A percentile compares a stretch with the other conserved stretches of the same genome.
Conservation (phyloP, 1,284 basidiomycete species). For the Cutaneotrichosporon daszewskae region DNA sequence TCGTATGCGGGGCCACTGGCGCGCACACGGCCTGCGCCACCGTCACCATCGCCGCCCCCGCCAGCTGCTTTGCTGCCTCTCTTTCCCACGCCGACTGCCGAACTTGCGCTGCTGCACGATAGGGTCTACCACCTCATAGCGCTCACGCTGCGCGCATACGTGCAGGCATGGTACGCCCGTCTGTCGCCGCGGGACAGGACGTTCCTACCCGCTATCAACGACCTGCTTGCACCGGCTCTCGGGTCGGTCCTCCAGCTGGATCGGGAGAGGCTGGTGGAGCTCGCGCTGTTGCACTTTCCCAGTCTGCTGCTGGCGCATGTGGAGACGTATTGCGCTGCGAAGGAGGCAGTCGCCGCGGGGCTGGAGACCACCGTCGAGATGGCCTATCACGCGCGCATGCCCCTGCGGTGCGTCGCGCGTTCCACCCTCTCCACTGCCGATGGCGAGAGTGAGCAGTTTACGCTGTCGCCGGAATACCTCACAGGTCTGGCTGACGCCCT, state of each 20-base stretch:
- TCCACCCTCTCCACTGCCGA: background rate
- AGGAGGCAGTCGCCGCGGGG: conserved; percentile 3
- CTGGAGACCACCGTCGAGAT: conserved; percentile 2
- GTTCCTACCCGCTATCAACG: conserved; percentile 12
- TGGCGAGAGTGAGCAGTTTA: conserved; percentile 8
- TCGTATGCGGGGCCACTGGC: background rate
- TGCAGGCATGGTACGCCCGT: conserved; percentile 35
- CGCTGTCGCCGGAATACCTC: conserved; percentile 40
- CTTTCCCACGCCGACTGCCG: conserved; percentile 1
- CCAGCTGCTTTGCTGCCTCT: conserved; percentile 1
- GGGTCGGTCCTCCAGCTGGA: conserved; percentile 17
- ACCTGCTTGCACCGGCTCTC: conserved; percentile 17
- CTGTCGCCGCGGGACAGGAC: conserved; percentile 34
- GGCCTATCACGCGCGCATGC: conserved; percentile 35
- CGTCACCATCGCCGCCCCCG: background rate
- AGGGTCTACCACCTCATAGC: conserved; percentile 15
- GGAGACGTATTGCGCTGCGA: conserved; percentile 22
- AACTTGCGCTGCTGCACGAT: conserved; percentile 8
- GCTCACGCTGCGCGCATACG: conserved; percentile 27
- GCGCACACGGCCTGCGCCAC: background rate
- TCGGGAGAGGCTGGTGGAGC: conserved; percentile 11
- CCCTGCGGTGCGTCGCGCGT: conserved; percentile 16
- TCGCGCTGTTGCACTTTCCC: conserved; percentile 30
- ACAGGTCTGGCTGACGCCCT: conserved; percentile 42
- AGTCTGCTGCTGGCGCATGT: conserved; percentile 25